These are phyloP conservation scores for Bretschneidera sinensis DNA, from an alignment of 345 rosid genomes.

Conservation along the genomic window DNA sequence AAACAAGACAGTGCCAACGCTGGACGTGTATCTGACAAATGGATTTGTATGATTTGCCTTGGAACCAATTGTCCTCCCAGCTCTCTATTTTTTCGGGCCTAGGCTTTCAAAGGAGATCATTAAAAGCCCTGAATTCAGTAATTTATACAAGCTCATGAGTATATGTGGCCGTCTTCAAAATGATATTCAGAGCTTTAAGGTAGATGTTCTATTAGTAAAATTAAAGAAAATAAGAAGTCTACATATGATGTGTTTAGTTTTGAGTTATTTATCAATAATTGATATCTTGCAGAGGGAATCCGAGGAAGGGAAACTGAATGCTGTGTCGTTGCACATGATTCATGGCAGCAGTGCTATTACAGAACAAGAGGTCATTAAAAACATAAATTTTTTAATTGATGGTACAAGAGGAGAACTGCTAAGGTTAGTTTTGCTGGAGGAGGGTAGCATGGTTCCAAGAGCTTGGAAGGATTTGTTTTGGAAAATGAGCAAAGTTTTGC, in stretches of 20 bases:
- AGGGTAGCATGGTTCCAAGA: conserved; percentile 50
- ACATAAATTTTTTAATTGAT: conserved; percentile 27
- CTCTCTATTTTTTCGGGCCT: conserved; percentile 73
- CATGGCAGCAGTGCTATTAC: conserved; percentile 20
- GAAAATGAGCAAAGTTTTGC: conserved; percentile 71
- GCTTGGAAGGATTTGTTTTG: conserved; percentile 70
- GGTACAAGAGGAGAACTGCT: conserved; percentile 41
- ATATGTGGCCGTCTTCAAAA: conserved; percentile 85
- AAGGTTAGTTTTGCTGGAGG: conserved; percentile 50
- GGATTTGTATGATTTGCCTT: conserved; percentile 67
- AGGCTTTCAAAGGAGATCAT: conserved; percentile 41
- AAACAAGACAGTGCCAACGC: conserved; percentile 47
- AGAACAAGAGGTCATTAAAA: conserved; percentile 36
- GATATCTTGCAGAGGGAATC: conserved; percentile 58
- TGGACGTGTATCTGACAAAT: conserved; percentile 66
- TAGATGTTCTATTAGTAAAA: conserved; percentile 3
- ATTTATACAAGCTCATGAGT: conserved; percentile 54
- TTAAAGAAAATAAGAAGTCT: background rate
- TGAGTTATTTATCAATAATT: background rate
- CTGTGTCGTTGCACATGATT: conserved; percentile 51
- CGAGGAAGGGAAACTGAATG: conserved; percentile 66
- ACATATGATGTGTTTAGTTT: background rate
- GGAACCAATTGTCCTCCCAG: conserved; percentile 83
- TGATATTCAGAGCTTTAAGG: conserved; percentile 70
- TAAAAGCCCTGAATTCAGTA: conserved; percentile 31